Evolutionary conservation across 2,329 filamentous ascomycete species (phyloP), one percentile per base, ranked within the genome.

Genomic region (Macroventuria anomochaeta): DNA sequence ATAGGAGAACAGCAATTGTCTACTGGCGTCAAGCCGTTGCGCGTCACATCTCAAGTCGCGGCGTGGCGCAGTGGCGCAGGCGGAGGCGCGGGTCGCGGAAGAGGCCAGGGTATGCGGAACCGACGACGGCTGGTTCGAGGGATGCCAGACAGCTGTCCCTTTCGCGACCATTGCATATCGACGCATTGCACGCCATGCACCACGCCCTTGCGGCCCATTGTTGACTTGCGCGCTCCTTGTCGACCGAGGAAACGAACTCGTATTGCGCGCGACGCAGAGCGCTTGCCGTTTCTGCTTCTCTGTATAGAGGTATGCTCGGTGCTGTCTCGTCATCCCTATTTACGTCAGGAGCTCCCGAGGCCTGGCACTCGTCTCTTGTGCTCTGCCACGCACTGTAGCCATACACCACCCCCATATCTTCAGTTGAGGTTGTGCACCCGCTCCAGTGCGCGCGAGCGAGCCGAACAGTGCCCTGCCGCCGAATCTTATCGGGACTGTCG

Each of bases 261-360:
- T 50, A 34, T 39, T 47, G 42, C 44, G 41, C 39, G 51, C 48
- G 34, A 40, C 49, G 47, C 55, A 46, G 34, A 48, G 59, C 55
- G 43, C 56, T 46, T 47, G 47, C 50, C 53, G 28, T 54, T 62
- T 64, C 58, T 56, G 48, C 59, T 70, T 72, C 64, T 62, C 55
- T 69, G 64, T 73, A n/a, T n/a, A 71, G 61, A 72, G 69, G 70
- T 74, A 67, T 62, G 70, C 67, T 34, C 41, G 18, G 4, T 38
- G 13, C 29, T 25, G 17, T 46, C 39, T 37, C 38, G 31, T 42
- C 41, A 43, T 33, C 38, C 28, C 37, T 26, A 11, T 44, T 51
- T 40, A 40, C 39, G 39, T 42, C 48, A 37, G 20, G 46, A 58
- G 48, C 55, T n/a, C 43, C 56, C 48, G 38, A 58, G 49, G 49